phyloP scores from a whole-genome alignment of 73 alveolate genomes.

The Tetrahymena thermophila region DNA sequence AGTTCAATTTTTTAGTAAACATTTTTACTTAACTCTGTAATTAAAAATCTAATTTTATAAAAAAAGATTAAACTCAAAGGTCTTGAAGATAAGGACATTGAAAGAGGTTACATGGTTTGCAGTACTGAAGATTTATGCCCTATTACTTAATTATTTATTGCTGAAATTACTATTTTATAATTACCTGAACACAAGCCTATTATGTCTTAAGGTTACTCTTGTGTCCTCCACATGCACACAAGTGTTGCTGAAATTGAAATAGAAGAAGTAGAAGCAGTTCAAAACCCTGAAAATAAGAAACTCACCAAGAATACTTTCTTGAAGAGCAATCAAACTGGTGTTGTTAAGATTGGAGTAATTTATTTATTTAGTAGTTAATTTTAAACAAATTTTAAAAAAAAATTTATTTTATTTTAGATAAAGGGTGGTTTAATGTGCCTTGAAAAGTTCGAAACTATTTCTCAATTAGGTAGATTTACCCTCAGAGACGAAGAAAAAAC shows the following conservation, averaged over 20 bases:
- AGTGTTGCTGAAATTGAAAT: constrained; percentile 77
- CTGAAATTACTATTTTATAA: constrained; percentile 39
- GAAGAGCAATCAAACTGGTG: constrained; percentile 60
- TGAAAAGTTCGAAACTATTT: constrained; percentile 63
- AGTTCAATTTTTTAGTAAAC: no score
- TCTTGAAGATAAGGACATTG: constrained; percentile 47
- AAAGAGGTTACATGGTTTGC: constrained; percentile 51
- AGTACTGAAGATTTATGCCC: constrained; percentile 40
- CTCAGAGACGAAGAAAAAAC: constrained; percentile 83
- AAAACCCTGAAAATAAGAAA: constrained; percentile 61
- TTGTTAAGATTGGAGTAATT: constrained; percentile 36
- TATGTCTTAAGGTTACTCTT: constrained; percentile 56
- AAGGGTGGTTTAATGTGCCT: constrained; percentile 49
- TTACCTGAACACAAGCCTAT: constrained; percentile 52
- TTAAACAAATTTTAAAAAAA: constrained; percentile 2
- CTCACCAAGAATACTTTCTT: constrained; percentile 61
- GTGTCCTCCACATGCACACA: constrained; percentile 82
- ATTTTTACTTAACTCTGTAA: neutral
- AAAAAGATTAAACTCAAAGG: constrained; percentile 27
- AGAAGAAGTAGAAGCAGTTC: constrained; percentile 55
- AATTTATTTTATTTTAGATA: constrained; percentile 30
- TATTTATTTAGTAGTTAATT: neutral
- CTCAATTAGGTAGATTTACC: constrained; percentile 79
- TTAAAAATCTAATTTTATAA: neutral
- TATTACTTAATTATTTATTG: constrained; percentile 40